Percentiles rank a stretch among this genome's conserved stretches.
Evolutionary conservation across 2,329 filamentous ascomycete genomes (phyloP).

Genomic region (Camptophora hylomeconis): DNA sequence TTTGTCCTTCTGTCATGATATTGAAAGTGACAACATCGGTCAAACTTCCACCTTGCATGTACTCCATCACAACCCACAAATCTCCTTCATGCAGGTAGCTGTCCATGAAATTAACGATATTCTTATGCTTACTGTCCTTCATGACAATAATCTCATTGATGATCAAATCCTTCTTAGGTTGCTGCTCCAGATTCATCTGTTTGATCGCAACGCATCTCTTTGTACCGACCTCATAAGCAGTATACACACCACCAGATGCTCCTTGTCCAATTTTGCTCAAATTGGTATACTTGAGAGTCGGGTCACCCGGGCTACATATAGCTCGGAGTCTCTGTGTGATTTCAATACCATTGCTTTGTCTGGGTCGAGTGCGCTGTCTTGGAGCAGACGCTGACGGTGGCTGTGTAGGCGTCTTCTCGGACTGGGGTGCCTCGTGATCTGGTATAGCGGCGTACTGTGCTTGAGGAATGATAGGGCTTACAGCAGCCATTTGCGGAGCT

Average conservation of each 20-base stretch:
- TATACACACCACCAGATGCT: constrained; percentile 90
- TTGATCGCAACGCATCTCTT: constrained; percentile 94
- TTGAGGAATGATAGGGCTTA: constrained; percentile 18
- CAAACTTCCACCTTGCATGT: constrained; percentile 95
- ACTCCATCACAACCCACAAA: constrained; percentile 99
- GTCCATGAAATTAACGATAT: constrained; percentile 99
- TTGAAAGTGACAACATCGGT: constrained; percentile 99
- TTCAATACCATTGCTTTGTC: constrained; percentile 66
- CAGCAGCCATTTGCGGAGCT: constrained; percentile 16
- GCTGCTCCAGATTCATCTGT: constrained; percentile 98
- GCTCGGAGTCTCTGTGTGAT: constrained; percentile 71
- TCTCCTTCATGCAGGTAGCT: constrained; percentile 83
- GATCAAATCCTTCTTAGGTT: constrained; percentile 97
- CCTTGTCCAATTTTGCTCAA: constrained; percentile 95
- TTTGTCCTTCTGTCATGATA: constrained; percentile 97
- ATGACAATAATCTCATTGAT: constrained; percentile 99
- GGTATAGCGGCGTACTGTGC: constrained; percentile 28
- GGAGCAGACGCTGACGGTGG: constrained; percentile 41
- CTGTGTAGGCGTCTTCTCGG: constrained; percentile 21
- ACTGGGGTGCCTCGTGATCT: constrained; percentile 24
- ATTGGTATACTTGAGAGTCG: constrained; percentile 71
- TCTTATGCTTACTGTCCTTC: constrained; percentile 96
- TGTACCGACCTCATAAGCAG: constrained; percentile 69
- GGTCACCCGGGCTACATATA: constrained; percentile 84
- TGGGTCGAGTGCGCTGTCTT: constrained; percentile 54